These are phyloP conservation scores for Mycena maculata DNA, from an alignment of 768 basidiomycete species.

Conservation along the genomic window DNA sequence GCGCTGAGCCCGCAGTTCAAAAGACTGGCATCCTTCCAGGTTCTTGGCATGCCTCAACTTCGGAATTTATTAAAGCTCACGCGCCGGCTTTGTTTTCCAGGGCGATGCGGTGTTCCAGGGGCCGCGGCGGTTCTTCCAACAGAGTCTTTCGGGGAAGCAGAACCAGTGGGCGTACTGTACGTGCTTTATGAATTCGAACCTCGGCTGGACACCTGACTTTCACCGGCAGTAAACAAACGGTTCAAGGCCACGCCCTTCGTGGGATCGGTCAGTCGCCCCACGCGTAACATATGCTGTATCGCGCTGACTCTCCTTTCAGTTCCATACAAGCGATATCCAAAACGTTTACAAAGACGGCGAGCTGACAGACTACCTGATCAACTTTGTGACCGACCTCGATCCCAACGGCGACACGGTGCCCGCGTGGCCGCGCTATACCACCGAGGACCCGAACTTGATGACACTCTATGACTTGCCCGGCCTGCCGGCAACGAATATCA, in stretches of 20 bases:
- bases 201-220: not conserved
- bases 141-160: conserved; percentile 51
- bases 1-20: conserved; percentile 61
- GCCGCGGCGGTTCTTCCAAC: conserved; percentile 60
- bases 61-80: not conserved
- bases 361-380: conserved; percentile 46
- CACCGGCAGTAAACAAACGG: conserved; percentile 61
- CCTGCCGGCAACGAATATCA: conserved; percentile 24
- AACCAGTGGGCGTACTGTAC: conserved; percentile 50
- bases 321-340: conserved; percentile 57
- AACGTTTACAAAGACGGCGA: no score
- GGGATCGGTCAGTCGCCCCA: conserved; percentile 52
- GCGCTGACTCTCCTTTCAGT: conserved; percentile 37
- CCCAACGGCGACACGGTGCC: conserved; percentile 50
- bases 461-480: conserved; percentile 39
- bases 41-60: conserved; percentile 21
- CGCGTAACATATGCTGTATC: not conserved
- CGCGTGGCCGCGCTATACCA: conserved; percentile 57
- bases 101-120: conserved; percentile 62
- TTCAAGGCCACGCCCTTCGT: conserved; percentile 53
- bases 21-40: conserved; percentile 56
- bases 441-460: conserved; percentile 43
- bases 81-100: no score
- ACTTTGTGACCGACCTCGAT: conserved; percentile 46
- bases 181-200: conserved; percentile 13